Percentiles rank a stretch among this genome's conserved stretches.
Evolutionary conservation across 129 eudicot genomes (phyloP).

Genomic region (Escallonia herrerae): DNA sequence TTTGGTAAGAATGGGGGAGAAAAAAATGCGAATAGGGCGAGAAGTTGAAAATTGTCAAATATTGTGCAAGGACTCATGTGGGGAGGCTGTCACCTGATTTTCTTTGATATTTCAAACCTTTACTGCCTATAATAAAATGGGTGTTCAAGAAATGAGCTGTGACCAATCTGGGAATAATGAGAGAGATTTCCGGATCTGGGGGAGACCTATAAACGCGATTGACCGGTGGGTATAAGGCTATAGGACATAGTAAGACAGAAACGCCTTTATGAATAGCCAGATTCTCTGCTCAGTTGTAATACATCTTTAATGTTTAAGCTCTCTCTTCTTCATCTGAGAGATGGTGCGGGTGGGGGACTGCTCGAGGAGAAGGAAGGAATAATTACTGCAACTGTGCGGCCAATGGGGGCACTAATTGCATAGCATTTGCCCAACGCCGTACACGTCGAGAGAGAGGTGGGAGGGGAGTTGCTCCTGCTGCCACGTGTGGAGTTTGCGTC

Average conservation of each 20-base stretch:
- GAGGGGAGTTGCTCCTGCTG: too few species aligned
- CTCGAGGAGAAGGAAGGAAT: conserved; percentile 7
- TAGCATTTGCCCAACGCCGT: neutral
- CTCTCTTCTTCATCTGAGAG: too few species aligned
- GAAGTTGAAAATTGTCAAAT: neutral
- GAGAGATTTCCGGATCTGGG: conserved; percentile 53
- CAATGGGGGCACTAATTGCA: too few species aligned
- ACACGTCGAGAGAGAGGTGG: too few species aligned
- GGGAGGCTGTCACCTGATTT: neutral
- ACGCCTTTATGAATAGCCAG: too few species aligned
- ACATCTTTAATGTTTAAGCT: too few species aligned
- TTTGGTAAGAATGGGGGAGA: neutral
- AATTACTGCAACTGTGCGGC: neutral
- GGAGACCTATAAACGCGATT: conserved; percentile 22
- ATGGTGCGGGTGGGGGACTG: neutral
- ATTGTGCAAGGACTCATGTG: neutral
- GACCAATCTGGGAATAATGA: neutral
- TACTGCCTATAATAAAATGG: neutral
- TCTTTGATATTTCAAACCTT: neutral
- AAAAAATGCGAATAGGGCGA: neutral
- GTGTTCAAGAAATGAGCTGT: neutral
- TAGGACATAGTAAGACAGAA: too few species aligned
- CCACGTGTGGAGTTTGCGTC: too few species aligned
- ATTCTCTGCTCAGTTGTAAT: too few species aligned
- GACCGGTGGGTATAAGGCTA: conserved; percentile 2